Evolutionary conservation across 2,329 filamentous ascomycete species (phyloP).

Genomic region (Elsinoe fawcettii): DNA sequence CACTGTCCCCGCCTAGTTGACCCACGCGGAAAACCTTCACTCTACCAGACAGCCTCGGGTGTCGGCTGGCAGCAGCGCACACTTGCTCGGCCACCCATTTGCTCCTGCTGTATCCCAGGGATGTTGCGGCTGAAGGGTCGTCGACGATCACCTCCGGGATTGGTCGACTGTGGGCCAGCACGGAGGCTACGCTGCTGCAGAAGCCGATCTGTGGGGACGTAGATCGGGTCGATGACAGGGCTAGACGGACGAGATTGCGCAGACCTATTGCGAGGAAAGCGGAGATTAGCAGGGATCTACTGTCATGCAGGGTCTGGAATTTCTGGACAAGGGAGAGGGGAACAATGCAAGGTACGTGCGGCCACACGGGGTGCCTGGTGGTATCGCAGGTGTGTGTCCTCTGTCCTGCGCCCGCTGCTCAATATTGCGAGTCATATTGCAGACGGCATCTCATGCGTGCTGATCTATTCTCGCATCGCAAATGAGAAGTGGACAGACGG

Average conservation of each 20-base stretch:
- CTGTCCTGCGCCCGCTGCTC: not conserved
- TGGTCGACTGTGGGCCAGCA: conserved; percentile 25
- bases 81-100: conserved; percentile 54
- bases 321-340: not conserved
- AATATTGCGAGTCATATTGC: not conserved
- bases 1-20: conserved; percentile 40
- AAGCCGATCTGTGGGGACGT: conserved; percentile 38
- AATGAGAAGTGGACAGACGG: not conserved
- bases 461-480: not conserved
- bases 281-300: conserved; percentile 18
- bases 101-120: conserved; percentile 49
- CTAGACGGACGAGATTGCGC: conserved; percentile 43
- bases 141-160: conserved; percentile 38
- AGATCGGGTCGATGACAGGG: conserved; percentile 27
- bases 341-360: not conserved
- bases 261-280: conserved; percentile 27
- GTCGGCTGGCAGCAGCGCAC: conserved; percentile 35
- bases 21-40: conserved; percentile 42
- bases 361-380: not conserved
- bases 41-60: conserved; percentile 27
- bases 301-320: conserved; percentile 2
- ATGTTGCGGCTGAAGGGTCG: conserved; percentile 38
- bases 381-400: not conserved
- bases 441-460: not conserved
- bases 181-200: conserved; percentile 46